Evolutionary conservation across 2,329 filamentous ascomycete species (phyloP).

Genomic region (Calonectria ilicicola): DNA sequence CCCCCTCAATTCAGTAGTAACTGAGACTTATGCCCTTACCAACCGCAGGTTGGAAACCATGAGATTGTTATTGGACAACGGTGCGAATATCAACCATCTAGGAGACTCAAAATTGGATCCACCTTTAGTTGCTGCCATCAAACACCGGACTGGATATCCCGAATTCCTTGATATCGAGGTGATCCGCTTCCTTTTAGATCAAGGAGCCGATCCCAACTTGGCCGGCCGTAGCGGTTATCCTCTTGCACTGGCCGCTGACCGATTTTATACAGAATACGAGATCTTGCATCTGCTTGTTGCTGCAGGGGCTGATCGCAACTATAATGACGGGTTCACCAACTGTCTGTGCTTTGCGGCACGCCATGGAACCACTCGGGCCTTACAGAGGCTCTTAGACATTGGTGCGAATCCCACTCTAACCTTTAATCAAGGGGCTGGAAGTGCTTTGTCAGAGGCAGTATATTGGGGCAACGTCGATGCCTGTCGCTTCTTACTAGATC

Average conservation of each 20-base stretch:
- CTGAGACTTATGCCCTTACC: no score
- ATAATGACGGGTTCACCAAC: not conserved
- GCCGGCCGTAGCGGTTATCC: not conserved
- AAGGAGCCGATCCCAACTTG: not conserved
- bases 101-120: no score
- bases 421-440: not conserved
- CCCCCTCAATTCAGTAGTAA: no score
- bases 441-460: not conserved
- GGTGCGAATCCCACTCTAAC: not conserved
- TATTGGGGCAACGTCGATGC: not conserved
- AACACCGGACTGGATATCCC: no score
- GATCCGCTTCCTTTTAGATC: not conserved
- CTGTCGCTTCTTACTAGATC: not conserved
- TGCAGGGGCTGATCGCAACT: not conserved
- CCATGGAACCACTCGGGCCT: not conserved
- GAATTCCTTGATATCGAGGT: no score
- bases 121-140: no score
- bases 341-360: not conserved
- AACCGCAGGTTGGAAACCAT: no score
- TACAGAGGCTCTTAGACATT: not conserved
- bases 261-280: not conserved
- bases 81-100: no score
- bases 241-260: not conserved
- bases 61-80: no score
- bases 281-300: not conserved